phyloP scores from a whole-genome alignment of 495 filamentous ascomycete genomes.

The Tuber calosporum region DNA sequence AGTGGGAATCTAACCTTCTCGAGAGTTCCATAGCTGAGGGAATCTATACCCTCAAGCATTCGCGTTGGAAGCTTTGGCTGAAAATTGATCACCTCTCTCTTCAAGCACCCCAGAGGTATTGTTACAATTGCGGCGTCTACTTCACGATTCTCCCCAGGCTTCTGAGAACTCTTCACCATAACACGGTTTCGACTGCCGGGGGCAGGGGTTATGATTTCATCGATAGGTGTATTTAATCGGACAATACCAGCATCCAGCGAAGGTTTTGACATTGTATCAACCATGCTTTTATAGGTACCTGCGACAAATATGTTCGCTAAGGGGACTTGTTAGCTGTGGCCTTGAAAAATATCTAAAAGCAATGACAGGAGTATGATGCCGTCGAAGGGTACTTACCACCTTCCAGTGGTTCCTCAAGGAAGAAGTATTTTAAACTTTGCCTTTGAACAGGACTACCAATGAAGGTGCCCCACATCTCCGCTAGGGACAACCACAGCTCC shows the following conservation, averaged over 20 bases:
- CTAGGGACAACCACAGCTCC: conserved; percentile 50
- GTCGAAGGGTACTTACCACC: conserved; percentile 55
- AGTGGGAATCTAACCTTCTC: conserved; percentile 58
- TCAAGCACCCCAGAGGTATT: conserved; percentile 80
- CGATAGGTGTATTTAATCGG: conserved; percentile 54
- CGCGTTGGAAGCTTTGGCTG: conserved; percentile 59
- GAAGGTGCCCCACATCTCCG: conserved; percentile 78
- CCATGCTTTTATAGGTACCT: conserved; percentile 72
- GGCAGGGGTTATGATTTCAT: conserved; percentile 45
- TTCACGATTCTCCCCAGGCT: conserved; percentile 43
- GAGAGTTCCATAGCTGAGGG: conserved; percentile 75
- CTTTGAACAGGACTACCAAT: conserved; percentile 67
- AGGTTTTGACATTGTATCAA: conserved; percentile 58
- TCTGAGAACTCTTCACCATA: conserved; percentile 21
- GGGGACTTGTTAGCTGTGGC: conserved; percentile 8
- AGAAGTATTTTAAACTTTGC: conserved; percentile 89
- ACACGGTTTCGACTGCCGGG: conserved; percentile 36
- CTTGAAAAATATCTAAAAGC: not conserved
- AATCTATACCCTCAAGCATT: conserved; percentile 62
- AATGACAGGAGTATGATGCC: not conserved
- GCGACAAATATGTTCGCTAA: conserved; percentile 82
- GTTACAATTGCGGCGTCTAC: conserved; percentile 88
- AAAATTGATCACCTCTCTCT: conserved; percentile 65
- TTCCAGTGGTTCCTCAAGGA: conserved; percentile 89
- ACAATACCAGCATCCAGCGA: conserved; percentile 59